Evolutionary conservation across 306 rosid species (phyloP).

Genomic region (Cucurbita moschata): DNA sequence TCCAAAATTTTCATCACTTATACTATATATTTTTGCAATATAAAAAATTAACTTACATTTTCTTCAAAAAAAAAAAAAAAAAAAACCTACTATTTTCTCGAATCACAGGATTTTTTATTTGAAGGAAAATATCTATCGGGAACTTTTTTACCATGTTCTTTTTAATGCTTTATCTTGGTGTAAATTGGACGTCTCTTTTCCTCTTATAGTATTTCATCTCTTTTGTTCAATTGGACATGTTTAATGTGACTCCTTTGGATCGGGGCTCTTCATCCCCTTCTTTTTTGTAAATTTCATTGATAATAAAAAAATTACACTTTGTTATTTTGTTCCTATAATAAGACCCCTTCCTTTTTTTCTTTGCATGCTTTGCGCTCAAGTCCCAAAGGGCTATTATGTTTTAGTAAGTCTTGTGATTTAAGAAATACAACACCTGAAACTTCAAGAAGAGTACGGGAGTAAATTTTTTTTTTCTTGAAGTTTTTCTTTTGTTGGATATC

Average conservation of each 20-base stretch:
- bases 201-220: too few relatives aligned
- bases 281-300: too few relatives aligned
- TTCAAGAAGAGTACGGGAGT: background rate
- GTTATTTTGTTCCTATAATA: background rate
- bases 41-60: background rate
- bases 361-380: background rate
- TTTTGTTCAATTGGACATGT: too few relatives aligned
- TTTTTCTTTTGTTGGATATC: background rate
- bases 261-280: too few relatives aligned
- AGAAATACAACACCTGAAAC: background rate
- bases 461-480: background rate
- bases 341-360: background rate
- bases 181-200: too few relatives aligned
- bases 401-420: background rate
- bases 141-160: too few relatives aligned
- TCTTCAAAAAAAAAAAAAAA: too few relatives aligned
- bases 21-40: background rate
- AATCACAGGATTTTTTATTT: too few relatives aligned
- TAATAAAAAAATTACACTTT: background rate
- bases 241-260: too few relatives aligned
- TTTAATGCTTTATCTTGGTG: too few relatives aligned
- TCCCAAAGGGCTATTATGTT: background rate
- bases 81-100: too few relatives aligned
- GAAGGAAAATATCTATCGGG: too few relatives aligned
- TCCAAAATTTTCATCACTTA: background rate